Percentiles rank a stretch among this genome's conserved stretches.
phyloP scores from a whole-genome alignment of 176 grass and related monocot species.

The Ensete ventricosum region DNA sequence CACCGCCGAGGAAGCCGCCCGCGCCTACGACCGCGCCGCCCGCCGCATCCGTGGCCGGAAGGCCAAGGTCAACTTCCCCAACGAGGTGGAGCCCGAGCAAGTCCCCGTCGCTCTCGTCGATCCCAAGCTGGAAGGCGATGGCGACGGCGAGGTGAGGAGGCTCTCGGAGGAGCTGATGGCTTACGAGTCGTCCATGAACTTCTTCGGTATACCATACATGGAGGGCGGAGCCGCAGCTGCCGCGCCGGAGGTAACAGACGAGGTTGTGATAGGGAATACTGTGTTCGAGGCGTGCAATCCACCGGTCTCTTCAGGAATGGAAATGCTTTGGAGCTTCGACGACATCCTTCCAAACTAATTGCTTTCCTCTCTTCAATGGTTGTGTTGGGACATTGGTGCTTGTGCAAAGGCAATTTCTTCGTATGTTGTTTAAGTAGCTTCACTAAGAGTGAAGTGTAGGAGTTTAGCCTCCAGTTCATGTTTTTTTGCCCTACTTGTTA shows the following conservation, averaged over 20 bases:
- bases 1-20: slow-evolving; percentile 68
- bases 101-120: background rate
- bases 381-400: too few species aligned
- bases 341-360: background rate
- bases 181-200: slow-evolving; percentile 5
- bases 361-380: too few species aligned
- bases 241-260: background rate
- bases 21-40: slow-evolving; percentile 74
- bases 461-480: too few species aligned
- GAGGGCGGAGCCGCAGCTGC: background rate
- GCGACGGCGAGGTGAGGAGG: background rate
- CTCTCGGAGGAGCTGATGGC: slow-evolving; percentile 10
- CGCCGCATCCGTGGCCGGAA: slow-evolving; percentile 74
- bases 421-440: too few species aligned
- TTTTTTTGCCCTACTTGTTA: too few species aligned
- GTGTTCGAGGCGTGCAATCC: background rate
- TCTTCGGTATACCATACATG: background rate
- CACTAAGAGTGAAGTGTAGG: too few species aligned
- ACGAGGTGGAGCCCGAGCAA: slow-evolving; percentile 10
- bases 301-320: background rate
- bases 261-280: background rate
- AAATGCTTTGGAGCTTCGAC: background rate
- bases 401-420: too few species aligned
- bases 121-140: background rate
- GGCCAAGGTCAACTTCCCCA: slow-evolving; percentile 92